Conservation (phyloP, 2,329 filamentous ascomycete species). For the Penicillium sp. region DNA sequence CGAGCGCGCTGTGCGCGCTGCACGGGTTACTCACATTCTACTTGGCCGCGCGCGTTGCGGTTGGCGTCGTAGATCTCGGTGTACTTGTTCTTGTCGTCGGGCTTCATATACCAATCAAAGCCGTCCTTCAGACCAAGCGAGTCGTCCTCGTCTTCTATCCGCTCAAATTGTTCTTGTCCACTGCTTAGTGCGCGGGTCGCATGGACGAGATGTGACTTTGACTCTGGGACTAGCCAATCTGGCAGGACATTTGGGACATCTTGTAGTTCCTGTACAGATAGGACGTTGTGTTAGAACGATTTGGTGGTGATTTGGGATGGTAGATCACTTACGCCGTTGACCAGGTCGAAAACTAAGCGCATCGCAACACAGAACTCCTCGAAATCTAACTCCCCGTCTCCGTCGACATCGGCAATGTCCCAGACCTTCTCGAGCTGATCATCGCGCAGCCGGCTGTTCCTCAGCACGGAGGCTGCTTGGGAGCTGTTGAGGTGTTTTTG, state of each 20-base stretch:
- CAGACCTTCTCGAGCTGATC: conserved; percentile 94
- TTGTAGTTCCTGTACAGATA: conserved; percentile 67
- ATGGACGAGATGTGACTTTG: conserved; percentile 86
- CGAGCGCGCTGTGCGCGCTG: background rate
- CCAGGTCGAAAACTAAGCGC: conserved; percentile 93
- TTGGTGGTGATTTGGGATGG: background rate
- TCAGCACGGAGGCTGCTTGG: conserved; percentile 69
- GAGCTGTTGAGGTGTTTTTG: conserved; percentile 65
- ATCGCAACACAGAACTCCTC: conserved; percentile 99
- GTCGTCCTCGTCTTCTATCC: conserved; percentile 75
- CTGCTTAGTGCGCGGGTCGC: conserved; percentile 77
- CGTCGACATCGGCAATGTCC: conserved; percentile 96
- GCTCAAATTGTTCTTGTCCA: conserved; percentile 78
- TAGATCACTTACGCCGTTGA: conserved; percentile 75
- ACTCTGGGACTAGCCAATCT: conserved; percentile 96
- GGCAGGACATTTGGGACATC: conserved; percentile 85
- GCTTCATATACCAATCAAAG: conserved; percentile 99
- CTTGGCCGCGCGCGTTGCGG: conserved; percentile 80
- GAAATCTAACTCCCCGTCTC: conserved; percentile 96
- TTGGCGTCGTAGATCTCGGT: conserved; percentile 96
- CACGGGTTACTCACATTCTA: conserved; percentile 61
- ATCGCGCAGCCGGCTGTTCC: conserved; percentile 70
- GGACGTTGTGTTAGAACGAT: conserved; percentile 10
- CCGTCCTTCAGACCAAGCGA: conserved; percentile 85
- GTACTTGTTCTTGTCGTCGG: conserved; percentile 86